These are phyloP conservation scores for Rosa multiflora DNA, from an alignment of 306 rosid species.

Conservation along the genomic window DNA sequence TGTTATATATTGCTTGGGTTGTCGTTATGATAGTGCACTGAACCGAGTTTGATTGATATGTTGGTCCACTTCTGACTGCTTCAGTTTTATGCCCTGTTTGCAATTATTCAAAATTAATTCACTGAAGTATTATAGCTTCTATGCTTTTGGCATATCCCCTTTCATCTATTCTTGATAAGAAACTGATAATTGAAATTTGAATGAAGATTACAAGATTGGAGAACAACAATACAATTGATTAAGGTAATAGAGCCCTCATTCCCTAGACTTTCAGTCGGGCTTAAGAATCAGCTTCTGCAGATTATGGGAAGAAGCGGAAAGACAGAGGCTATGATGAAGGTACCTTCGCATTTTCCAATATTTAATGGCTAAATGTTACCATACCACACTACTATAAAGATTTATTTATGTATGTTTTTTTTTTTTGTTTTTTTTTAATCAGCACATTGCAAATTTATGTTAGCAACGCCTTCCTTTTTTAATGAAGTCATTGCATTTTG, in stretches of 20 bases:
- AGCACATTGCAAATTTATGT: not conserved
- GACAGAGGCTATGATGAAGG: constrained; percentile 86
- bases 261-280: constrained; percentile 61
- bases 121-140: constrained; percentile 17
- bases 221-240: constrained; percentile 59
- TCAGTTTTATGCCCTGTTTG: not conserved
- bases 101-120: not conserved
- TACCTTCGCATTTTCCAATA: constrained; percentile 23
- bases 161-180: constrained; percentile 6
- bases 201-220: constrained; percentile 84
- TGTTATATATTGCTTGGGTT: not conserved
- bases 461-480: not conserved
- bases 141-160: constrained; percentile 16
- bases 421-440: not conserved
- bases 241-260: constrained; percentile 76
- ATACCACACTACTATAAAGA: not conserved
- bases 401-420: not conserved
- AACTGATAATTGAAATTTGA: constrained; percentile 38
- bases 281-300: constrained; percentile 65
- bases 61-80: not conserved
- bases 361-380: constrained; percentile 18
- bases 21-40: not conserved
- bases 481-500: not conserved
- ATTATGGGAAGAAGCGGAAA: constrained; percentile 89
- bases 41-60: not conserved